phyloP scores from a whole-genome alignment of 805 yeast genomes.

The Saccharomycopsis vini region DNA sequence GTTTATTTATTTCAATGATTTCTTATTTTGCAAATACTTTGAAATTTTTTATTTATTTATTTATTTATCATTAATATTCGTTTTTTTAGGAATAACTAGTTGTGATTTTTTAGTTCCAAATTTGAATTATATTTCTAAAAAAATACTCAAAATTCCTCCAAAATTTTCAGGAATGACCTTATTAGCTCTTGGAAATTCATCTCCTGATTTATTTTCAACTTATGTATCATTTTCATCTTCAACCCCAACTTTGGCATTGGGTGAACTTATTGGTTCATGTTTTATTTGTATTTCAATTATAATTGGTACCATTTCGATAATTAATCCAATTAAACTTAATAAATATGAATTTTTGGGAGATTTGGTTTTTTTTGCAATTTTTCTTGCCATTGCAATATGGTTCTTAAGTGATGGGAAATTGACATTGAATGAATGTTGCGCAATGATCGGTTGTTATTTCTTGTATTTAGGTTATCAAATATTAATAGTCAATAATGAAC shows the following conservation, averaged over 20 bases:
- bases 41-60: neutral
- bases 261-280: constrained; percentile 85
- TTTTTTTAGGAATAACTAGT: constrained; percentile 67
- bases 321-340: constrained; percentile 51
- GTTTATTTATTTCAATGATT: neutral
- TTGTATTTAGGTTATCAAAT: constrained; percentile 8
- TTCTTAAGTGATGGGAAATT: constrained; percentile 15
- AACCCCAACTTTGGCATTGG: constrained; percentile 72
- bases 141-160: constrained; percentile 58
- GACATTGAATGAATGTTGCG: constrained; percentile 9
- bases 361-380: constrained; percentile 19
- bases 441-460: constrained; percentile 8
- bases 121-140: constrained; percentile 48
- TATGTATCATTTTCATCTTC: constrained; percentile 68
- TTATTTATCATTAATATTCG: constrained; percentile 36
- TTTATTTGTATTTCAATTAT: constrained; percentile 73
- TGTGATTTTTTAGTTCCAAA: constrained; percentile 78
- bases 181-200: constrained; percentile 84
- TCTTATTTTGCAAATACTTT: neutral
- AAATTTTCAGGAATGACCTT: constrained; percentile 79
- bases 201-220: constrained; percentile 83
- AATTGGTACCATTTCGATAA: constrained; percentile 66
- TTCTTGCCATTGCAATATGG: constrained; percentile 17
- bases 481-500: too few relatives aligned
- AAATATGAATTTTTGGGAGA: constrained; percentile 21